Evolutionary conservation across 2,329 filamentous ascomycete genomes (phyloP).

Genomic region (Trichoderma cornu-damae): DNA sequence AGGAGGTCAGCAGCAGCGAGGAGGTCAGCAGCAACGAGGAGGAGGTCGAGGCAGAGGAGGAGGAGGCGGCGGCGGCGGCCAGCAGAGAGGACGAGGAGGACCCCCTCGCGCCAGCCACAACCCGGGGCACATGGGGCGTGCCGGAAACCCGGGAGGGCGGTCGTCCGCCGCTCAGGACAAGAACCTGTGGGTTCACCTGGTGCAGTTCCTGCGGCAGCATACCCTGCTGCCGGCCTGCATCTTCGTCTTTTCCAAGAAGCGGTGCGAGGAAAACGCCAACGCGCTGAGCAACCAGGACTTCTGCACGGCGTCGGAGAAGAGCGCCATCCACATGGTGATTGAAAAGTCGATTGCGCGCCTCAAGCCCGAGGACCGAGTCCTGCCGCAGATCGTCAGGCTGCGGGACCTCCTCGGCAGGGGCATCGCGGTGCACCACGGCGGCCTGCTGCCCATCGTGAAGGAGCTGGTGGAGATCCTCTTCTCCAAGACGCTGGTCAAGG

Average conservation of each 20-base stretch:
- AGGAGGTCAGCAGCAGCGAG: slow-evolving; percentile 39
- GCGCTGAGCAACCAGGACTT: slow-evolving; percentile 94
- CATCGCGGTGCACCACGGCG: slow-evolving; percentile 94
- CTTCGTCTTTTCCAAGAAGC: slow-evolving; percentile 97
- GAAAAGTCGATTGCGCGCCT: slow-evolving; percentile 89
- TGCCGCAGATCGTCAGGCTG: slow-evolving; percentile 89
- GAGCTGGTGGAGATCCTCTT: slow-evolving; percentile 97
- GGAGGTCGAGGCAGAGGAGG: slow-evolving; percentile 41
- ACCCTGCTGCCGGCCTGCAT: slow-evolving; percentile 88
- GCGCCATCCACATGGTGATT: slow-evolving; percentile 94
- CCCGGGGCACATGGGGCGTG: slow-evolving; percentile 83
- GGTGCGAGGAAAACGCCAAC: slow-evolving; percentile 95
- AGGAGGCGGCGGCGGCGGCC: slow-evolving; percentile 46
- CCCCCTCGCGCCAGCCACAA: slow-evolving; percentile 55
- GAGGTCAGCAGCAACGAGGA: slow-evolving; percentile 42
- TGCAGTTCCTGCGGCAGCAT: slow-evolving; percentile 83
- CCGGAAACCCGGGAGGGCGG: slow-evolving; percentile 77
- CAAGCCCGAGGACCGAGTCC: slow-evolving; percentile 78
- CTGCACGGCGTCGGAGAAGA: slow-evolving; percentile 89
- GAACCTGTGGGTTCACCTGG: slow-evolving; percentile 93
- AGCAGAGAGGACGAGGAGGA: slow-evolving; percentile 49
- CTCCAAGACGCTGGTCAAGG: slow-evolving; percentile 89
- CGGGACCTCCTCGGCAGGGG: slow-evolving; percentile 80
- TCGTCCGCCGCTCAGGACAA: slow-evolving; percentile 91
- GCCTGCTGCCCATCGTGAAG: slow-evolving; percentile 91